Percentiles rank a stretch among this genome's conserved stretches.
Conservation (phyloP, 805 yeast genomes). For the Candida taoyuanica region DNA sequence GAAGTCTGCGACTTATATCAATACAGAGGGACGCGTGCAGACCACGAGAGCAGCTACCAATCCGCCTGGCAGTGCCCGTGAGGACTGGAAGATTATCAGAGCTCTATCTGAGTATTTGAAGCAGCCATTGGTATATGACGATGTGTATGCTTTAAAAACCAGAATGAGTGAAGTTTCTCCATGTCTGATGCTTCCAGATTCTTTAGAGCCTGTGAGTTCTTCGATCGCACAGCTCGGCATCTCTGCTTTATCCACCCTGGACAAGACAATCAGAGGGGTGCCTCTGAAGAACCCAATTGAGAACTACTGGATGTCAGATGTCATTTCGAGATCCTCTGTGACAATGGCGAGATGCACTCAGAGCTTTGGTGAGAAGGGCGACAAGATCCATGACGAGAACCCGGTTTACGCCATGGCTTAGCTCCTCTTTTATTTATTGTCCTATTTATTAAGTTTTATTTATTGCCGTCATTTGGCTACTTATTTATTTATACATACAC, state of each 20-base stretch:
- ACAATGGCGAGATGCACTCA: slow-evolving; percentile 87
- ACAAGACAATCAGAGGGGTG: slow-evolving; percentile 38
- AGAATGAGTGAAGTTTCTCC: slow-evolving; percentile 79
- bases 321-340: slow-evolving; percentile 79
- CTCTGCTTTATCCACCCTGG: slow-evolving; percentile 34
- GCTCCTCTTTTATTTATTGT: neutral
- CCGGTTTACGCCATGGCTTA: slow-evolving; percentile 27
- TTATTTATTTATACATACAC: neutral
- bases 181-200: slow-evolving; percentile 69
- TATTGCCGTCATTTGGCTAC: no score
- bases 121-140: slow-evolving; percentile 71
- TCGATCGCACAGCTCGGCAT: slow-evolving; percentile 57
- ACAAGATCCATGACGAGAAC: slow-evolving; percentile 46
- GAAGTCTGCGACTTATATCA: slow-evolving; percentile 77
- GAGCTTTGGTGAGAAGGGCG: slow-evolving; percentile 62
- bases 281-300: slow-evolving; percentile 66
- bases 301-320: slow-evolving; percentile 86
- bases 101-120: slow-evolving; percentile 78
- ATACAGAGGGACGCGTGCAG: slow-evolving; percentile 89
- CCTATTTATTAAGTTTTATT: slow-evolving; percentile 16
- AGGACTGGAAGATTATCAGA: slow-evolving; percentile 85
- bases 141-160: slow-evolving; percentile 56
- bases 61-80: slow-evolving; percentile 86
- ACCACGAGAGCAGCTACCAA: slow-evolving; percentile 80
- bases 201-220: slow-evolving; percentile 60